Conservation (phyloP, 768 basidiomycete species). For the Agaricus bisporus region DNA sequence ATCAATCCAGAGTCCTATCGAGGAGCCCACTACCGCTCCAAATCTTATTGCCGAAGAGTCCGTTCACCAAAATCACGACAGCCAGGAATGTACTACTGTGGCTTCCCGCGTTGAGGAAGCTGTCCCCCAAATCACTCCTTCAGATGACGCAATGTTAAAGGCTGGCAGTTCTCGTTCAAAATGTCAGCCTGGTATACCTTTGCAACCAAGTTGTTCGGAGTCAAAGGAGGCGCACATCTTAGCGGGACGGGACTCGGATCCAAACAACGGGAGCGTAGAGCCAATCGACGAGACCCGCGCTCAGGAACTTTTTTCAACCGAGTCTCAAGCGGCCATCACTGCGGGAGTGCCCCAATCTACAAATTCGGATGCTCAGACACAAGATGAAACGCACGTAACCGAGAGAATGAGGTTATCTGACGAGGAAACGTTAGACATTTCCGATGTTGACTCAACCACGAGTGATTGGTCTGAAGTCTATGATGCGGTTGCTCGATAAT, state of each 20-base stretch:
- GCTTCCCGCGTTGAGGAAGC: not conserved
- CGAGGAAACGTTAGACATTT: not conserved
- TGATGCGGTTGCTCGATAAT: not conserved
- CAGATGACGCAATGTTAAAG: not conserved
- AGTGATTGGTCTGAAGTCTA: slow-evolving; percentile 8
- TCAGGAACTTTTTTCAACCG: too few relatives aligned
- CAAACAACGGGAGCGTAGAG: not conserved
- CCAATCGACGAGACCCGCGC: too few relatives aligned
- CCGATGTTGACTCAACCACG: not conserved
- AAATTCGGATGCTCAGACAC: too few relatives aligned
- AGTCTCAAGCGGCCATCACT: too few relatives aligned
- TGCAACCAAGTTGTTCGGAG: not conserved
- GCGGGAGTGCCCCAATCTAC: too few relatives aligned
- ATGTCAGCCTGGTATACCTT: not conserved
- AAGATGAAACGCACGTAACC: not conserved
- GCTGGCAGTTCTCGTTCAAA: not conserved
- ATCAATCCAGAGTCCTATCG: not conserved
- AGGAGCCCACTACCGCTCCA: not conserved
- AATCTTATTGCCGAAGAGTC: not conserved
- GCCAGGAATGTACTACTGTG: not conserved
- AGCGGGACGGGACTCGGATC: not conserved
- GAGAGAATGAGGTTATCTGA: not conserved
- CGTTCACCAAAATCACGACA: not conserved
- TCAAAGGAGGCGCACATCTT: not conserved
- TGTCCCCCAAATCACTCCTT: not conserved